Percentiles rank a stretch among this genome's conserved stretches.
phyloP scores from a whole-genome alignment of 495 filamentous ascomycete species.

The Penicillium manginii region DNA sequence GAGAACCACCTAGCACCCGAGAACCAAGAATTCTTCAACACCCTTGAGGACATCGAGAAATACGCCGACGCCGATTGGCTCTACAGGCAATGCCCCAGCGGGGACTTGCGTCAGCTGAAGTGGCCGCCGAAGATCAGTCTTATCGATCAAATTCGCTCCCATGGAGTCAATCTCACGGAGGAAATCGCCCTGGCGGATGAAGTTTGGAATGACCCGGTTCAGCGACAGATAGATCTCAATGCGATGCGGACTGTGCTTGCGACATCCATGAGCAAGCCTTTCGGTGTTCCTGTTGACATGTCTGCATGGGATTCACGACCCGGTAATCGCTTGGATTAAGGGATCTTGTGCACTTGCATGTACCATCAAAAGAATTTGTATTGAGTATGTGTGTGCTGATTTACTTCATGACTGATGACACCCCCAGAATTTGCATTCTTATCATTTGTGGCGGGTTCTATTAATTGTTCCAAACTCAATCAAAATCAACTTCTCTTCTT shows the following conservation, averaged over 20 bases:
- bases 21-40: not conserved
- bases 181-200: not conserved
- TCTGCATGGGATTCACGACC: not conserved
- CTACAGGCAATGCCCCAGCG: not conserved
- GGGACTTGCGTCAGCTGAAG: not conserved
- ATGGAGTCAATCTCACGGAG: not conserved
- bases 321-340: not conserved
- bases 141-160: not conserved
- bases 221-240: not conserved
- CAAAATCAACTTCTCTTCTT: not conserved
- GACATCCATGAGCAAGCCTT: not conserved
- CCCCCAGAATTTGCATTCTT: not conserved
- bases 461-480: not conserved
- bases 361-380: not conserved
- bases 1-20: no score
- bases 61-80: slow-evolving; percentile 12
- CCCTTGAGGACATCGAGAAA: not conserved
- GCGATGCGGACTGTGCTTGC: not conserved
- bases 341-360: not conserved
- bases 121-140: not conserved
- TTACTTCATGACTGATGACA: slow-evolving; percentile 2
- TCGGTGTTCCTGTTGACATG: not conserved
- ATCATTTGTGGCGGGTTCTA: not conserved
- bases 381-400: not conserved
- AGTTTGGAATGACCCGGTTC: not conserved